Percentiles rank a stretch among this genome's conserved stretches.
These are phyloP conservation scores for Microstegium vimineum DNA, from an alignment of 176 grass and related monocot genomes.

Conservation along the genomic window DNA sequence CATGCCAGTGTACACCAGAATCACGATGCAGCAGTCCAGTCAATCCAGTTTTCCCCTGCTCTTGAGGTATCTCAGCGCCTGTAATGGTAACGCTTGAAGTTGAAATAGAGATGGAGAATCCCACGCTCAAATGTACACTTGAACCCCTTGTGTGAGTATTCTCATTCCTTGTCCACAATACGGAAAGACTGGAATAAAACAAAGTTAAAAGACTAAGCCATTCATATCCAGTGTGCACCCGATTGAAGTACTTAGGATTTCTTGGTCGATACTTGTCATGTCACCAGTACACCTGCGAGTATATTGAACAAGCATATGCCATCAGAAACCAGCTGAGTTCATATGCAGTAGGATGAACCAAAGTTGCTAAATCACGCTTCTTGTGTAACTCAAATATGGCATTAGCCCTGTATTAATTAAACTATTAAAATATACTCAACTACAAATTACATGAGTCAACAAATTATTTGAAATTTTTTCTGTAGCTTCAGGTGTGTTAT, in stretches of 20 bases:
- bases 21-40: neutral
- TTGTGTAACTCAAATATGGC: neutral
- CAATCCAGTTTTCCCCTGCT: neutral
- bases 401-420: conserved; percentile 1
- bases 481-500: neutral
- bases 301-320: conserved; percentile 16
- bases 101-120: conserved; percentile 96
- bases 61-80: conserved; percentile 34
- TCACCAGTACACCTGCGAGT: conserved; percentile 90
- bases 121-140: conserved; percentile 95
- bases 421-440: neutral
- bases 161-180: conserved; percentile 98
- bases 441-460: neutral
- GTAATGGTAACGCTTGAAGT: conserved; percentile 94
- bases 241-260: conserved; percentile 98
- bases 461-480: neutral
- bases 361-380: neutral
- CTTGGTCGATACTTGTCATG: conserved; percentile 93
- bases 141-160: conserved; percentile 98
- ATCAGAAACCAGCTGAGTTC: conserved; percentile 22
- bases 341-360: neutral
- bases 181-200: conserved; percentile 54
- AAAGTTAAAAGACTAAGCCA: conserved; percentile 54
- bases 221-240: conserved; percentile 96
- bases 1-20: neutral